phyloP scores from a whole-genome alignment of 345 rosid genomes.

The Arabidopsis thaliana region DNA sequence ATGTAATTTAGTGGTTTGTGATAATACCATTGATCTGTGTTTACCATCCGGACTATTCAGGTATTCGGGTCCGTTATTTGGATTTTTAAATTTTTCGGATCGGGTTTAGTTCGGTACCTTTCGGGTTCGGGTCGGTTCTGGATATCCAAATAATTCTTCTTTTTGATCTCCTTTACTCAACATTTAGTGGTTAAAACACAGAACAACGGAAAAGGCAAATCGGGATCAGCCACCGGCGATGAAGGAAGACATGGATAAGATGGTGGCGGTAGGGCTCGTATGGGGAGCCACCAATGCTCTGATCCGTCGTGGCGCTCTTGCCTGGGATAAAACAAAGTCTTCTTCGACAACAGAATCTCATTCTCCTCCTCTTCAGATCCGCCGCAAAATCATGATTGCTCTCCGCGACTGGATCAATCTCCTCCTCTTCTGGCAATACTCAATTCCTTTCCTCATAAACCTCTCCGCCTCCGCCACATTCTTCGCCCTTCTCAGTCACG shows the following conservation, averaged over 20 bases:
- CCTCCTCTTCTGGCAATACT: slow-evolving; percentile 87
- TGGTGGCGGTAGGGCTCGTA: slow-evolving; percentile 84
- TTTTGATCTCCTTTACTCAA: too few relatives aligned
- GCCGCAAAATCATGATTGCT: slow-evolving; percentile 48
- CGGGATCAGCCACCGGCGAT: slow-evolving; percentile 4
- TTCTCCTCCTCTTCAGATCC: slow-evolving; percentile 39
- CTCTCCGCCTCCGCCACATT: slow-evolving; percentile 92
- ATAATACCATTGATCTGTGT: too few relatives aligned
- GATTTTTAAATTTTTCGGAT: too few relatives aligned
- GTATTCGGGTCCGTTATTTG: too few relatives aligned
- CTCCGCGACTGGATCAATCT: slow-evolving; percentile 62
- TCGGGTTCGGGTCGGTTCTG: too few relatives aligned
- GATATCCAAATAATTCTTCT: too few relatives aligned
- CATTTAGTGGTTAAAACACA: too few relatives aligned
- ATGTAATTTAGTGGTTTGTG: too few relatives aligned
- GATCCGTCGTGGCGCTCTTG: slow-evolving; percentile 87
- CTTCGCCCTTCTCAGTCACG: slow-evolving; percentile 70
- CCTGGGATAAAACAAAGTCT: slow-evolving; percentile 61
- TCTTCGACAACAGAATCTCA: slow-evolving; percentile 38
- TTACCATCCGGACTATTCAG: too few relatives aligned
- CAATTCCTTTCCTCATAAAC: slow-evolving; percentile 78
- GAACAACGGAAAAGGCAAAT: too few relatives aligned
- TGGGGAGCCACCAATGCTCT: slow-evolving; percentile 97
- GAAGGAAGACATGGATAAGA: slow-evolving; percentile 74
- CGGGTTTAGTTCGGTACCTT: too few relatives aligned